Conservation (phyloP, 345 rosid species). For the Ceriops zippeliana region DNA sequence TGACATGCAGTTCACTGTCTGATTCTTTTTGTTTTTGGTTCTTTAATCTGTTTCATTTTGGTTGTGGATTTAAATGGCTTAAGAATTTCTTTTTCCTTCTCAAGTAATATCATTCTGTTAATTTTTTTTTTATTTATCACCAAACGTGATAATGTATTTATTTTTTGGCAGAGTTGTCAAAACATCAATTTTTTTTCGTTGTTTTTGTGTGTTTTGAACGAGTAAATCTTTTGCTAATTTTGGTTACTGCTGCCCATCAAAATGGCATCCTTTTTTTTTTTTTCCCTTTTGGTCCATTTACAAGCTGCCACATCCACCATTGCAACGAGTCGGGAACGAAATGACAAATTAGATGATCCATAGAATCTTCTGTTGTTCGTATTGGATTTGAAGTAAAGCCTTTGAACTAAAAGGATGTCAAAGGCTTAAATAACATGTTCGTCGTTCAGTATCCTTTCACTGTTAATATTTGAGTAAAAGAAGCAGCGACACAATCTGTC, state of each 20-base stretch:
- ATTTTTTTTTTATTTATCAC: not conserved
- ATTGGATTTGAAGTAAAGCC: not conserved
- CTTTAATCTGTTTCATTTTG: not conserved
- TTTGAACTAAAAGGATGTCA: not conserved
- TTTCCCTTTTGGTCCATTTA: not conserved
- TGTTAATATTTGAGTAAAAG: not conserved
- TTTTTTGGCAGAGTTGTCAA: conserved; percentile 7
- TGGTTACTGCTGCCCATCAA: not conserved
- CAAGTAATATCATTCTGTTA: no score
- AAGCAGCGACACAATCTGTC: conserved; percentile 1
- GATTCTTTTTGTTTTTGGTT: not conserved
- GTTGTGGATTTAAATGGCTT: not conserved
- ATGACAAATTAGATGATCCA: conserved; percentile 23
- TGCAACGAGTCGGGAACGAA: conserved; percentile 7
- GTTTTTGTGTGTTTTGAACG: not conserved
- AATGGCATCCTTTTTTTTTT: not conserved
- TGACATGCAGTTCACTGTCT: not conserved
- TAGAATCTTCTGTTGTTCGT: conserved; percentile 14
- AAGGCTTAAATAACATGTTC: not conserved
- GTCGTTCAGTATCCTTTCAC: not conserved
- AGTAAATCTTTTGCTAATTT: not conserved
- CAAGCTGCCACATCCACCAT: not conserved
- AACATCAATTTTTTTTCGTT: not conserved
- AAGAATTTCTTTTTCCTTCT: not conserved
- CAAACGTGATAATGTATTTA: not conserved